Percentiles rank a stretch among this genome's conserved stretches.
These are phyloP conservation scores for Hymenochaete sp. DNA, from an alignment of 1,284 basidiomycete species.

Conservation along the genomic window DNA sequence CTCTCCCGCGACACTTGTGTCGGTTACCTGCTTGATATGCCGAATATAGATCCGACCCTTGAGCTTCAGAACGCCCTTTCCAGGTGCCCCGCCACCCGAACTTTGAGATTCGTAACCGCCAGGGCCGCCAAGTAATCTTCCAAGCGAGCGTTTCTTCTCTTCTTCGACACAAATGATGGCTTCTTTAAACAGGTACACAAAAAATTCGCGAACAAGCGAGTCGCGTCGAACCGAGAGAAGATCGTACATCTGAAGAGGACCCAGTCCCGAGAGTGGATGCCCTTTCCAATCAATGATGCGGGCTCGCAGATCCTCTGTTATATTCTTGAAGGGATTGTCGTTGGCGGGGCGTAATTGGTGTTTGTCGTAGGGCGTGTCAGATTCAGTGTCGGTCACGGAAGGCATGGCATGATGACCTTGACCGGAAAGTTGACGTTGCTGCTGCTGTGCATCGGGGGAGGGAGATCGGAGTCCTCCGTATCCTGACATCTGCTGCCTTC, in stretches of 20 bases:
- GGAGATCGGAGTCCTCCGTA: conserved; percentile 16
- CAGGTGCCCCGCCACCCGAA: conserved; percentile 29
- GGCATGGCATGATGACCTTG: conserved; percentile 3
- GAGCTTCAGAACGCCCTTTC: conserved; percentile 76
- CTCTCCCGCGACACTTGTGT: conserved; percentile 69
- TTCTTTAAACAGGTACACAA: conserved; percentile 93
- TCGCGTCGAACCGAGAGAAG: conserved; percentile 83
- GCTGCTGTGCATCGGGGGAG: conserved; percentile 13
- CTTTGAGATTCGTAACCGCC: conserved; percentile 34
- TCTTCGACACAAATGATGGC: conserved; percentile 95
- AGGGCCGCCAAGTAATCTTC: conserved; percentile 44
- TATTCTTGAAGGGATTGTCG: conserved; percentile 65
- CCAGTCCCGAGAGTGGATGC: conserved; percentile 79
- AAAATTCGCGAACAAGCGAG: conserved; percentile 80
- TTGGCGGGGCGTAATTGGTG: conserved; percentile 30
- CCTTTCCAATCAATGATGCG: conserved; percentile 94
- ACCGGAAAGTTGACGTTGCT: no score
- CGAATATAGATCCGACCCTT: conserved; percentile 93
- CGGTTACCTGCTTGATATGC: conserved; percentile 82
- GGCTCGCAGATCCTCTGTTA: conserved; percentile 80
- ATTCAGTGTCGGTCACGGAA: conserved; percentile 17
- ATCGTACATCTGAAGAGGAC: conserved; percentile 86
- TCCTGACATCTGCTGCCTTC: conserved; percentile 9
- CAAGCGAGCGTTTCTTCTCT: conserved; percentile 77
- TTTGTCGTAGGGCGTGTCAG: conserved; percentile 16